Evolutionary conservation across 768 basidiomycete species (phyloP), one percentile per base, ranked within the genome.

Genomic region (Lentinula edodes): DNA sequence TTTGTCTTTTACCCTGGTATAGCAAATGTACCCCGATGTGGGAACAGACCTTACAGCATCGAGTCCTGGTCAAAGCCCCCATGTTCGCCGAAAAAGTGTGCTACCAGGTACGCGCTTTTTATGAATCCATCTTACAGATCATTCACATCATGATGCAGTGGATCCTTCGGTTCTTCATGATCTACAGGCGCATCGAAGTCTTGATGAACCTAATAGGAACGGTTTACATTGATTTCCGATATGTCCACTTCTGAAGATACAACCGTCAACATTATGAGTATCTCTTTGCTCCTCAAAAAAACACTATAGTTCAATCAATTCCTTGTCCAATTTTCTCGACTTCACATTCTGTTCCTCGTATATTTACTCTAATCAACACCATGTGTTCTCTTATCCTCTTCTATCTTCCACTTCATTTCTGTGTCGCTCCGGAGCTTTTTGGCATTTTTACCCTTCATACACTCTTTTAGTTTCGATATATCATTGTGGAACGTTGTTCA

Each of bases 21-120:
- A 91, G 89, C 81, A 82, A 68, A 83, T 85, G 62, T 81, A 87
- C 68, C 88, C 87, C 57, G 88, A 88, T 67, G 77, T 87, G 58
- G 83, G 81, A 61, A 76, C 82, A 66, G 83, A 87, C 62, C 84
- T 85, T 67, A 83, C 83, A 51, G 78, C 84, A 35, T 73, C 80
- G 64, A 74, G 45, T 13, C 59, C 59, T n/a, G 73, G 82, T 59
- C 76, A 79, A 61, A 84, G 87, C 48, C 81, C 94, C 58, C 96
- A 99, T 75, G 86, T 95, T 38, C 87, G 96, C 67, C 84, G 96
- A 73, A 97, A 95, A 80, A 96, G 93, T 68, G 95, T 96, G 52
- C 80, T 98, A 63, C 95, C 94, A 76, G 89, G 92, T 92, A 72
- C 69, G 76, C 74, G 32, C 61, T 61, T 61, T 61, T 55, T 39